phyloP scores from a whole-genome alignment of 495 filamentous ascomycete species.

The Penicillium robsamsonii region DNA sequence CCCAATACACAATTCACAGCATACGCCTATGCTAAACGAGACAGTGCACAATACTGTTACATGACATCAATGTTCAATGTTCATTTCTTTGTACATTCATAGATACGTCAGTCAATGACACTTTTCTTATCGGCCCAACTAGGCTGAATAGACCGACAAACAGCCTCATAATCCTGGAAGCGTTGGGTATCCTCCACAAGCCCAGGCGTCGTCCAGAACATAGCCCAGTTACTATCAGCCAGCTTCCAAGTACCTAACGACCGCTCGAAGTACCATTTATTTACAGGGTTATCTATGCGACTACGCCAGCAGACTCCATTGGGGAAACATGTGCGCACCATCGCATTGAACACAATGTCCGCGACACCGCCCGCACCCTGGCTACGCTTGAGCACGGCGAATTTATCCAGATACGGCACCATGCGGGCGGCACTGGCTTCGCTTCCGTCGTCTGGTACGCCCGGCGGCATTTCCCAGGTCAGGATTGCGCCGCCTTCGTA shows the following conservation, averaged over 20 bases:
- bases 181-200: constrained; percentile 48
- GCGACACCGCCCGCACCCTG: constrained; percentile 92
- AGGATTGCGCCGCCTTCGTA: constrained; percentile 95
- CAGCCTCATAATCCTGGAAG: constrained; percentile 77
- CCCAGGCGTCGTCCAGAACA: constrained; percentile 92
- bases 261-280: constrained; percentile 95
- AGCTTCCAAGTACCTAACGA: constrained; percentile 80
- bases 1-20: too few relatives aligned
- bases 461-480: constrained; percentile 85
- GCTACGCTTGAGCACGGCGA: constrained; percentile 82
- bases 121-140: constrained; percentile 77
- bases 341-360: constrained; percentile 92
- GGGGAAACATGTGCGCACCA: constrained; percentile 86
- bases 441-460: constrained; percentile 51
- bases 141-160: constrained; percentile 75
- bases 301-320: constrained; percentile 78
- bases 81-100: constrained; percentile 6
- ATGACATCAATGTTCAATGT: neutral
- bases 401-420: constrained; percentile 97
- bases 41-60: too few relatives aligned
- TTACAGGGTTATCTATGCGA: constrained; percentile 77
- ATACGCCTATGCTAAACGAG: too few relatives aligned
- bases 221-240: constrained; percentile 77
- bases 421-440: constrained; percentile 52
- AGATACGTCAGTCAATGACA: constrained; percentile 50